phyloP scores from a whole-genome alignment of 2,329 filamentous ascomycete genomes.

The Fusarium armeniacum region DNA sequence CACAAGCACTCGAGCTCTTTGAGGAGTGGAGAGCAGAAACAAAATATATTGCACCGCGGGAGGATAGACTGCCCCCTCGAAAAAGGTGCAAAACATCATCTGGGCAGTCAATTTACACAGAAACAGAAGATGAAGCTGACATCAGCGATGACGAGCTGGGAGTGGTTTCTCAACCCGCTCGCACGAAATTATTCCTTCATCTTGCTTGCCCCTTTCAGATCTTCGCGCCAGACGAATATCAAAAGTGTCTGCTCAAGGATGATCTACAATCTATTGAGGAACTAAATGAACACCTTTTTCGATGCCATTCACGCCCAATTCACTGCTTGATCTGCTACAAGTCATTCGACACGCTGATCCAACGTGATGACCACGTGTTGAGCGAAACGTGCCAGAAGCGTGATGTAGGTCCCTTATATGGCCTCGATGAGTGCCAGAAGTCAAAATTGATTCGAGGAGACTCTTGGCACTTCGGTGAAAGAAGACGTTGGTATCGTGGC shows the following conservation, averaged over 20 bases:
- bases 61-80: not conserved
- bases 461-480: not conserved
- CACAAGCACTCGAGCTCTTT: not conserved
- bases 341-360: not conserved
- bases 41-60: not conserved
- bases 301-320: not conserved
- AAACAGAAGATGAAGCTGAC: not conserved
- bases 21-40: not conserved
- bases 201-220: constrained; percentile 9
- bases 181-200: not conserved
- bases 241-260: not conserved
- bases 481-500: not conserved
- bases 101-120: not conserved
- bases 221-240: not conserved
- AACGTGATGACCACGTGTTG: constrained; percentile 14
- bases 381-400: not conserved
- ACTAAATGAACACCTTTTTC: constrained; percentile 3
- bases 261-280: not conserved
- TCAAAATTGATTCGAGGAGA: not conserved
- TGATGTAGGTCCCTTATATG: not conserved
- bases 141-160: not conserved
- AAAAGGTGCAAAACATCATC: not conserved
- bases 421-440: not conserved
- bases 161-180: not conserved
- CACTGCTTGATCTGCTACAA: constrained; percentile 6